phyloP scores from a whole-genome alignment of 768 basidiomycete genomes.

The Amanita polypyramis region DNA sequence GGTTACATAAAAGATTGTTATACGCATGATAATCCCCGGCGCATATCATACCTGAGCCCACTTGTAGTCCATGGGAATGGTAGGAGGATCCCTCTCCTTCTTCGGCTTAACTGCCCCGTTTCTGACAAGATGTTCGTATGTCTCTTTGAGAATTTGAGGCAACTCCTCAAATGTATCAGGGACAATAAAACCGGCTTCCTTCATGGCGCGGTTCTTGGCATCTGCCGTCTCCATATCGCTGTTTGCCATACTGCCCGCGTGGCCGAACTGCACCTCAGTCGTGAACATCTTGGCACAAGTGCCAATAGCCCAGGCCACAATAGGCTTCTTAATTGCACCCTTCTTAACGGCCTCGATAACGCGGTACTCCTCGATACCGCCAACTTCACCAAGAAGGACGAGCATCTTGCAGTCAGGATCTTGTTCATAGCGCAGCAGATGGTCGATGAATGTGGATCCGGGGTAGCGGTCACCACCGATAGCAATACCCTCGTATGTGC shows the following conservation, averaged over 20 bases:
- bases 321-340: conserved; percentile 93
- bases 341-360: conserved; percentile 96
- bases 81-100: conserved; percentile 80
- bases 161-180: conserved; percentile 97
- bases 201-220: conserved; percentile 95
- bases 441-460: conserved; percentile 97
- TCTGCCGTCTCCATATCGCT: conserved; percentile 96
- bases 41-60: conserved; percentile 64
- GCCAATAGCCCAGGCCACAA: conserved; percentile 99
- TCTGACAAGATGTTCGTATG: conserved; percentile 74
- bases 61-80: conserved; percentile 99
- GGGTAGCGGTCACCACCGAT: conserved; percentile 99
- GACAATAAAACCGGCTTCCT: conserved; percentile 89
- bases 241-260: conserved; percentile 98
- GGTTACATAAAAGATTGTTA: neutral
- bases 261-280: conserved; percentile 98
- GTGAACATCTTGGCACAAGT: conserved; percentile 99
- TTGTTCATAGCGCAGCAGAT: conserved; percentile 92
- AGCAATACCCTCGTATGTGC: conserved; percentile 99
- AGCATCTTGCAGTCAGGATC: conserved; percentile 99
- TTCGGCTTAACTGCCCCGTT: conserved; percentile 57
- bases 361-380: conserved; percentile 97
- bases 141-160: conserved; percentile 71
- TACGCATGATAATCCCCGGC: neutral
- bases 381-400: conserved; percentile 96